Percentiles rank a stretch among this genome's conserved stretches.
Conservation (phyloP, 768 basidiomycete genomes). For the Hypsizygus marmoreus region DNA sequence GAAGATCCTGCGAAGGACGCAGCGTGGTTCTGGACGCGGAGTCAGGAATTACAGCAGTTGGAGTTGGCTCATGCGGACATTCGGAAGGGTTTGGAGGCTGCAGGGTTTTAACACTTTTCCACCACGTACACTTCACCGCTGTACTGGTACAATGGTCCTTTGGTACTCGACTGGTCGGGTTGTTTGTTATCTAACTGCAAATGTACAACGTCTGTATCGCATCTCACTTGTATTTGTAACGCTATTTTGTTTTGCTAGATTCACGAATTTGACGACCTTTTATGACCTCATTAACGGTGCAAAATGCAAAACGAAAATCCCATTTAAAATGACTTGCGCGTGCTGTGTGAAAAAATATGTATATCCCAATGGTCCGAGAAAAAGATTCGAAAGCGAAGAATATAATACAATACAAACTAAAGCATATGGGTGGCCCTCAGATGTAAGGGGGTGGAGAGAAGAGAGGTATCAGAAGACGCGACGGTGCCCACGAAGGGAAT, state of each 20-base stretch:
- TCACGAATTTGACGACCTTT: background rate
- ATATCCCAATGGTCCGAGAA: slow-evolving; percentile 43
- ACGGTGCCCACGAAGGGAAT: slow-evolving; percentile 3
- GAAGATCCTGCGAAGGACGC: slow-evolving; percentile 43
- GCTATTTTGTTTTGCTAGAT: too few relatives aligned
- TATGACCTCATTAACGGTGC: background rate
- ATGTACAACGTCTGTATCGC: too few relatives aligned
- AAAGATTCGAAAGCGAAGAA: slow-evolving; percentile 25
- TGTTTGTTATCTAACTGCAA: slow-evolving; percentile 2
- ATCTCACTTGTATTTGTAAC: too few relatives aligned
- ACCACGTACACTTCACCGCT: too few relatives aligned
- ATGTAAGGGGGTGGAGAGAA: slow-evolving; percentile 20
- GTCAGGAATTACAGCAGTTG: slow-evolving; percentile 58
- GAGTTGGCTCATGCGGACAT: slow-evolving; percentile 67
- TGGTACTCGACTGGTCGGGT: background rate
- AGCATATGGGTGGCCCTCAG: slow-evolving; percentile 18
- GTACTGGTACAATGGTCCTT: background rate
- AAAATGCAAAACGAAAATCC: background rate
- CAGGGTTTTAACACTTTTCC: slow-evolving; percentile 51
- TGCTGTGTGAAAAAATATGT: slow-evolving; percentile 33
- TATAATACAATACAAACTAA: slow-evolving; percentile 35
- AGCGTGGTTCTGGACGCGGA: slow-evolving; percentile 58
- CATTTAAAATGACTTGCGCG: slow-evolving; percentile 12
- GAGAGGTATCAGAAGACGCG: slow-evolving; percentile 14
- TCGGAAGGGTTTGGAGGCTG: slow-evolving; percentile 65